phyloP scores from a whole-genome alignment of 371 early-diverging fungal genomes.

The Syncephalastrum racemosum region DNA sequence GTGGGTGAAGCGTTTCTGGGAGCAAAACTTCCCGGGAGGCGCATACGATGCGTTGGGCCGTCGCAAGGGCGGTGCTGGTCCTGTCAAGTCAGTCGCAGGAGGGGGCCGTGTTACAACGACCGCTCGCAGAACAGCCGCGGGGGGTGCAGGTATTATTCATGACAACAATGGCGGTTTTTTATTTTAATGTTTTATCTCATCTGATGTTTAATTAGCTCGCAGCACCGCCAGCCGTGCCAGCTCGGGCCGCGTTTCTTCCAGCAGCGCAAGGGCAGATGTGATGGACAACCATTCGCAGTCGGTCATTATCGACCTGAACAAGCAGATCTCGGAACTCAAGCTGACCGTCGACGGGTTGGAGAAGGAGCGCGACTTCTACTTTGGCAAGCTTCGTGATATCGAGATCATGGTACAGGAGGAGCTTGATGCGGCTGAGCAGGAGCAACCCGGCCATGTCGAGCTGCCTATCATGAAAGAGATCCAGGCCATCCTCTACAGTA shows the following conservation, averaged over 20 bases:
- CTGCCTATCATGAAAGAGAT: slow-evolving; percentile 66
- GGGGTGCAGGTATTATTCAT: slow-evolving; percentile 21
- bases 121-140: slow-evolving; percentile 22
- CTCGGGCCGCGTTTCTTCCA: slow-evolving; percentile 23
- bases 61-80: slow-evolving; percentile 56
- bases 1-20: slow-evolving; percentile 92
- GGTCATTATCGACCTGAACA: slow-evolving; percentile 61
- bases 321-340: slow-evolving; percentile 76
- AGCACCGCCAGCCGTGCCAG: slow-evolving; percentile 22
- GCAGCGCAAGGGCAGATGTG: slow-evolving; percentile 22
- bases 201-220: slow-evolving; percentile 15
- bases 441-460: slow-evolving; percentile 25
- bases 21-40: slow-evolving; percentile 77
- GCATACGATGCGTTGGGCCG: slow-evolving; percentile 82
- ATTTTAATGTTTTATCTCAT: neutral
- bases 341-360: slow-evolving; percentile 81
- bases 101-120: slow-evolving; percentile 23
- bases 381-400: slow-evolving; percentile 86
- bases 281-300: slow-evolving; percentile 34
- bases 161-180: neutral
- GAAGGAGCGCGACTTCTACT: slow-evolving; percentile 95
- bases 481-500: slow-evolving; percentile 82
- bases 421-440: slow-evolving; percentile 42
- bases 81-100: slow-evolving; percentile 18
- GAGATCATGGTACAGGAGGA: slow-evolving; percentile 85